Evolutionary conservation across 495 filamentous ascomycete genomes (phyloP), one percentile per base, ranked within the genome.

Genomic region (Aspergillus incahuasiensis): DNA sequence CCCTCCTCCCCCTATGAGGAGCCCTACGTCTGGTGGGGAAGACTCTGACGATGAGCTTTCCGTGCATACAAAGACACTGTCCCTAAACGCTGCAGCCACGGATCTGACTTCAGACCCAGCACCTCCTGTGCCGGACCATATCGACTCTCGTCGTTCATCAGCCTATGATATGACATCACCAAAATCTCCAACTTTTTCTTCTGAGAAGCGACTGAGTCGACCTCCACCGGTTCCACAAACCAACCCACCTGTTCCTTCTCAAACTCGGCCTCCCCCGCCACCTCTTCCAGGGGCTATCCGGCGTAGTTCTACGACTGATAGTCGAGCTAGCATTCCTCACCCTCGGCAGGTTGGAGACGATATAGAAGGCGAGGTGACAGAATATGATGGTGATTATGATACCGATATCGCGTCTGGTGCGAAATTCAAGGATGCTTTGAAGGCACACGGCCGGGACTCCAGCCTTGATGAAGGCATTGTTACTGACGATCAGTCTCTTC

Each of bases 381-480:
- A 97, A 68, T 97, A 97, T 66, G 94, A 98, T 68, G 94, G 92
- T 18, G 94, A 97, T 65, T 97, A 98, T 67, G 94, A 97, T 61
- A 98, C 94, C 38, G 94, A 97, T 68, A 97, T 98, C 60, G 92
- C 88, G 1, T 88, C 95, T 42, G 86, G 90, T 25, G 91, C 83
- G 9, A 87, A 87, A 39, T 88, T 94, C 66, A 94, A 95, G 70
- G 94, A 96, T 74, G 92, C 94, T 4, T 68, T 97, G 52, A 95
- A 90, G 63, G 68, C 89, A 18, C 90, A 96, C 70, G 84, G 82
- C 28, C 81, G 85, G 42, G 90, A 91, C 38, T 83, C 86, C 20
- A 92, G 87, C 69, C 68, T 87, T 57, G 82, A 85, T 57, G 83
- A 83, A 39, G 80, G 72, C 48, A 75, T 68, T 6, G 75, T 70